Evolutionary conservation across 2,329 filamentous ascomycete species (phyloP).

Genomic region (Claviceps purpurea): DNA sequence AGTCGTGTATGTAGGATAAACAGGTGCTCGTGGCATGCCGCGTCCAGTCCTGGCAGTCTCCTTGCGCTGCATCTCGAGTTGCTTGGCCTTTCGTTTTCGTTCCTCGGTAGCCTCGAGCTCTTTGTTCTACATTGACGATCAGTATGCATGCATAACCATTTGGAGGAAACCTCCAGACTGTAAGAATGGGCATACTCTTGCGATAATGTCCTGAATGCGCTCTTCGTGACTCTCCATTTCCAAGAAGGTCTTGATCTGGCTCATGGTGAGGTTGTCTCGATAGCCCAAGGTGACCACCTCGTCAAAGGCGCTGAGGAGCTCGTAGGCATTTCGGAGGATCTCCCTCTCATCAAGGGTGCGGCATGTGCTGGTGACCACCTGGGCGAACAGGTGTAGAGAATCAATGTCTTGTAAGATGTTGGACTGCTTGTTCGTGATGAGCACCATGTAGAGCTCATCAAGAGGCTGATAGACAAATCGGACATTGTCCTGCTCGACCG

Average conservation of each 20-base stretch:
- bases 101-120: slow-evolving; percentile 96
- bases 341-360: slow-evolving; percentile 92
- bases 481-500: slow-evolving; percentile 97
- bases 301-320: slow-evolving; percentile 91
- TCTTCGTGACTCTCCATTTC: slow-evolving; percentile 99
- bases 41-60: slow-evolving; percentile 73
- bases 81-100: slow-evolving; percentile 96
- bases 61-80: slow-evolving; percentile 97
- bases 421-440: slow-evolving; percentile 98
- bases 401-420: slow-evolving; percentile 99
- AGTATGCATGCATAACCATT: slow-evolving; percentile 8
- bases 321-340: slow-evolving; percentile 88
- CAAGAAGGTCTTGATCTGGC: slow-evolving; percentile 97
- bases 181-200: slow-evolving; percentile 44
- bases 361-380: slow-evolving; percentile 94
- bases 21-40: slow-evolving; percentile 57
- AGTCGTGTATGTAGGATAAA: slow-evolving; percentile 81
- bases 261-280: slow-evolving; percentile 87
- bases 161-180: neutral
- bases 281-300: slow-evolving; percentile 94
- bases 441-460: slow-evolving; percentile 98
- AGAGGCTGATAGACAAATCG: slow-evolving; percentile 98
- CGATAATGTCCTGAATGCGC: slow-evolving; percentile 96
- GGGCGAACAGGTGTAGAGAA: slow-evolving; percentile 91
- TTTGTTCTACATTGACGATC: slow-evolving; percentile 58